A percentile compares a stretch with the other conserved stretches of the same genome.
phyloP scores from a whole-genome alignment of 2,329 filamentous ascomycete species.

The Phaeosphaeriaceae sp. region DNA sequence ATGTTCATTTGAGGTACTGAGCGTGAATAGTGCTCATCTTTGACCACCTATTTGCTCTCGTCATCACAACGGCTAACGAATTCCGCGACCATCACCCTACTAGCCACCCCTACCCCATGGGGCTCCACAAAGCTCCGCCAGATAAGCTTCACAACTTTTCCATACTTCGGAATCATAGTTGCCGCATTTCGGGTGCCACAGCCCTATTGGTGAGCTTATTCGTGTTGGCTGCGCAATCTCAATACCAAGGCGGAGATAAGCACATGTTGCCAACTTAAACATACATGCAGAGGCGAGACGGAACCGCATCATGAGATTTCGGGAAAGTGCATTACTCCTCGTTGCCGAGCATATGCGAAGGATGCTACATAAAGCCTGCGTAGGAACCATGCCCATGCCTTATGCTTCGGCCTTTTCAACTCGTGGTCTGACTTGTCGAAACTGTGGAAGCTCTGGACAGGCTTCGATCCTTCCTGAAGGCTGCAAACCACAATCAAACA shows the following conservation, averaged over 20 bases:
- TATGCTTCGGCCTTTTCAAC: not conserved
- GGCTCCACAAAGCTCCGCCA: not conserved
- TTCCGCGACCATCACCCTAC: not conserved
- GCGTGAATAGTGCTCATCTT: not conserved
- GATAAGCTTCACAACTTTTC: not conserved
- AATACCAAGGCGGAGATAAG: conserved; percentile 7
- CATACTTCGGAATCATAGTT: not conserved
- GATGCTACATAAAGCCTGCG: not conserved
- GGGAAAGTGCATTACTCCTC: not conserved
- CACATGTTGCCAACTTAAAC: not conserved
- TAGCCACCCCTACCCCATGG: not conserved
- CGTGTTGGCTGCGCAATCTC: not conserved
- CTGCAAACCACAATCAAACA: too few relatives aligned
- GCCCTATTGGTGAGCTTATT: not conserved
- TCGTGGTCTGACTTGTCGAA: not conserved
- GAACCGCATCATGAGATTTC: not conserved
- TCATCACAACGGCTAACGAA: not conserved
- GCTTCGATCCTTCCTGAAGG: too few relatives aligned
- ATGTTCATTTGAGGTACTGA: not conserved
- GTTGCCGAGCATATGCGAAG: not conserved
- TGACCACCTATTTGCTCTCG: not conserved
- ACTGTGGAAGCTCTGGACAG: too few relatives aligned
- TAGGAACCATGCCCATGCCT: not conserved
- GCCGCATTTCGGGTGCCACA: not conserved
- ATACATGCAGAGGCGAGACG: not conserved